Base-by-base conservation (phyloP, 202 grass and related monocot species). In the Panicum virgatum region DNA sequence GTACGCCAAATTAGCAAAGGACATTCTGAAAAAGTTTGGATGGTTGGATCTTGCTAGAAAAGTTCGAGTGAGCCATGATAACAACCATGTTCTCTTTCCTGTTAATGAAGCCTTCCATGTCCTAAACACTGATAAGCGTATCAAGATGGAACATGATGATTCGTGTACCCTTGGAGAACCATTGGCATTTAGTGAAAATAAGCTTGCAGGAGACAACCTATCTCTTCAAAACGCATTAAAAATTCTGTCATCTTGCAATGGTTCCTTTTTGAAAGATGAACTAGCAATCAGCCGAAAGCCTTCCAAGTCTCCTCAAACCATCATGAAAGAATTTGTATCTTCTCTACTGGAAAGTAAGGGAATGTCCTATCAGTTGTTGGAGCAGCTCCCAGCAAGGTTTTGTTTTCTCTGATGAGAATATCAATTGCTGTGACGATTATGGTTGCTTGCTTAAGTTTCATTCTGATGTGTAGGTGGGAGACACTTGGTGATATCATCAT, bases 1-100 rank as follows among this genome's bases (percentile, higher is more conserved):
- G 30, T 85, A 82, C 75, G 96, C 92, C 66, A 98, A 98, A 95
- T 67, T 86, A 81, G 83, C 68, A 5, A 98, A 98, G 69, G 92
- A 98, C 63, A 81, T 93, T 68, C 79, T 94, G 12, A 98, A 95
- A 90, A 90, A 68, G 51, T 95, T 91, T 80, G 90, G 86, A 76
- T 98, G 86, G 88, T 82, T 98, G 88, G 96, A 98, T 80, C 77
- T 88, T 81, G 76, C 87, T 81, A 98, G 96, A 75, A 98, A 98
- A 84, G 96, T 93, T 86, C 76, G 74, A 86, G 69, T 88, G 27
- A 85, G 77, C 78, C 69, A 76, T 27, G 87, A 93, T 87, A 91
- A 90, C 52, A 18, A 53, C 43, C 32, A 91, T 85, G 80, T 98
- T 74, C 69, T 83, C 52, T 93, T 95, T 46, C 92, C 96, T 65